Base-by-base conservation (phyloP, 306 rosid genomes). In the Abrus precatorius region DNA sequence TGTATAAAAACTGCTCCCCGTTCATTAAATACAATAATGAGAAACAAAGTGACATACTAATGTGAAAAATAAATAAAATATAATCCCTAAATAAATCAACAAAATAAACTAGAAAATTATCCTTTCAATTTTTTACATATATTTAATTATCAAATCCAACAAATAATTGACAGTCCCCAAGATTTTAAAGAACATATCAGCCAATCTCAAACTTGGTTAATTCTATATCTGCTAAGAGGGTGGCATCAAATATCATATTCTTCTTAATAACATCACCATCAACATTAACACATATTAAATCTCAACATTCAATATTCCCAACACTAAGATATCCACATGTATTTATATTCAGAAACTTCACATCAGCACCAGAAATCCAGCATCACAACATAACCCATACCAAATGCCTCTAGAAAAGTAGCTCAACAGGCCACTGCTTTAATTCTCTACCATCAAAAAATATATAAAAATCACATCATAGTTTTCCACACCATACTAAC, bases 21-120 rank as follows among this genome's bases (percentile, higher is more conserved):
- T 72, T 78, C 78, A 80, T 60, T 57, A 47, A 76, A 67, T 80
- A 74, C 76, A 83, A 70, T 48, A 43, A 77, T 76, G 70, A 83
- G 70, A 76, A 84, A 77, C 40, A 74, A 63, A 13, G 3, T 10
- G 67, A 74, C 30, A 3, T 20, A 47, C 50, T 47, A 77, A 83
- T 2, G n/a, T 50, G 28, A 29, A 44, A 44, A 14, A 75, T 65
- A 47, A 56, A 44, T 7, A 27, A 84, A 50, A 56, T 34, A 43
- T 20, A 33, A 41, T 12, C 74, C 36, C 29, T 29, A 63, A 30
- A 6, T 9, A 70, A 20, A 36, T 64, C 66, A 68, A 32, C 76
- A 43, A 12, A 52, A 52, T 29, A 14, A 10, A 27, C 48, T 49
- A 40, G 34, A 40, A 32, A 47, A 69, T 12, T 6, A 61, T 49